phyloP scores from a whole-genome alignment of 2,329 filamentous ascomycete species.

The Exophiala calicioides region DNA sequence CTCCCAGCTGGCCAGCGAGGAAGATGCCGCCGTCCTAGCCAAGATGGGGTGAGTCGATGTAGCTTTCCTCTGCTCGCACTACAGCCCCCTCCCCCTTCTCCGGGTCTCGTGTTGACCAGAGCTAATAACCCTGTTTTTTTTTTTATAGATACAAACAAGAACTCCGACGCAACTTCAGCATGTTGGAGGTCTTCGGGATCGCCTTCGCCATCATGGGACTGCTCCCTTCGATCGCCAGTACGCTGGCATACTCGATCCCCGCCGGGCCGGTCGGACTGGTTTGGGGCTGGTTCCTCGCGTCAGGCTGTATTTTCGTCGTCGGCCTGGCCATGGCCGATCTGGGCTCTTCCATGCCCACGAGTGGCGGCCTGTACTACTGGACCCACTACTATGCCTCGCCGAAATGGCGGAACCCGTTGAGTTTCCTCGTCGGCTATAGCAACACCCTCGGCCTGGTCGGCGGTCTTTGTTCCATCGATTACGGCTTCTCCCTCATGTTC shows the following conservation, averaged over 20 bases:
- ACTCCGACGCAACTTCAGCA: constrained; percentile 61
- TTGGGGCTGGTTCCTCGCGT: constrained; percentile 63
- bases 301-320: constrained; percentile 59
- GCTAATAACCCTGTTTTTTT: background rate
- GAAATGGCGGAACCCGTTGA: constrained; percentile 58
- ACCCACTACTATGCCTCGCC: constrained; percentile 61
- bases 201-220: constrained; percentile 64
- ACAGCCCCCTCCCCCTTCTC: too few species aligned
- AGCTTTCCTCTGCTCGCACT: background rate
- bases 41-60: constrained; percentile 25
- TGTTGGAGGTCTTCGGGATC: constrained; percentile 63
- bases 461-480: constrained; percentile 64
- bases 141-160: constrained; percentile 57
- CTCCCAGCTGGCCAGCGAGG: constrained; percentile 31
- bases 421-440: constrained; percentile 62
- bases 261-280: constrained; percentile 63
- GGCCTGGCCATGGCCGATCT: constrained; percentile 58
- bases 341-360: constrained; percentile 58
- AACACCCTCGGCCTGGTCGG: constrained; percentile 63
- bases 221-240: constrained; percentile 62
- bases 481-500: constrained; percentile 59
- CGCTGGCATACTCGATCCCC: constrained; percentile 59
- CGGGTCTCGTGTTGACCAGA: background rate
- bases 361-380: constrained; percentile 61
- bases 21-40: constrained; percentile 46